Percentiles rank a stretch among this genome's conserved stretches.
These are phyloP conservation scores for Lepidium campestre DNA, from an alignment of 441 rosid genomes.

Conservation along the genomic window DNA sequence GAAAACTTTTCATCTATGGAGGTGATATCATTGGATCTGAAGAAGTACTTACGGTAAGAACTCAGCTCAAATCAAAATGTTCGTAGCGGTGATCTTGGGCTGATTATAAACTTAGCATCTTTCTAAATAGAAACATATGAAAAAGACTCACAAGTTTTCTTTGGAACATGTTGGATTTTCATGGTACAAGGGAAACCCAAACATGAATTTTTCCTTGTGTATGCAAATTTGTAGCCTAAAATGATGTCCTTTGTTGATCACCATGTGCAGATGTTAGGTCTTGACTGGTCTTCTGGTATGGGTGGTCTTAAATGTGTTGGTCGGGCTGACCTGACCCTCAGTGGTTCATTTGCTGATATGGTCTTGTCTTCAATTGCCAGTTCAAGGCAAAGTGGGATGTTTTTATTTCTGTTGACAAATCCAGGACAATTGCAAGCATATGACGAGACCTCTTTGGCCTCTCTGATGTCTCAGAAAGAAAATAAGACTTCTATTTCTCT, in stretches of 20 bases:
- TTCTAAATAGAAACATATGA: not conserved
- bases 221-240: constrained; percentile 13
- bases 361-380: constrained; percentile 42
- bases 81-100: not conserved
- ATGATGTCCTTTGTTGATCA: constrained; percentile 17
- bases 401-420: constrained; percentile 45
- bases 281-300: constrained; percentile 59
- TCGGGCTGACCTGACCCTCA: constrained; percentile 52
- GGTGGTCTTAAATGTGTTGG: constrained; percentile 52
- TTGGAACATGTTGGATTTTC: constrained; percentile 8
- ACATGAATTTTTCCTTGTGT: constrained; percentile 12
- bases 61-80: constrained; percentile 14
- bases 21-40: constrained; percentile 63
- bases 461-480: constrained; percentile 38
- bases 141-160: not conserved
- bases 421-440: constrained; percentile 56
- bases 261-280: constrained; percentile 49
- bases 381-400: constrained; percentile 26
- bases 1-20: constrained; percentile 61
- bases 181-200: constrained; percentile 8
- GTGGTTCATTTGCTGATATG: constrained; percentile 66
- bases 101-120: not conserved
- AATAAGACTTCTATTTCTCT: constrained; percentile 38
- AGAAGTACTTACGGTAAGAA: constrained; percentile 57
- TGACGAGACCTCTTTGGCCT: constrained; percentile 41